phyloP scores from a whole-genome alignment of 2,329 filamentous ascomycete genomes.

The Chrysosporium queenslandicum region DNA sequence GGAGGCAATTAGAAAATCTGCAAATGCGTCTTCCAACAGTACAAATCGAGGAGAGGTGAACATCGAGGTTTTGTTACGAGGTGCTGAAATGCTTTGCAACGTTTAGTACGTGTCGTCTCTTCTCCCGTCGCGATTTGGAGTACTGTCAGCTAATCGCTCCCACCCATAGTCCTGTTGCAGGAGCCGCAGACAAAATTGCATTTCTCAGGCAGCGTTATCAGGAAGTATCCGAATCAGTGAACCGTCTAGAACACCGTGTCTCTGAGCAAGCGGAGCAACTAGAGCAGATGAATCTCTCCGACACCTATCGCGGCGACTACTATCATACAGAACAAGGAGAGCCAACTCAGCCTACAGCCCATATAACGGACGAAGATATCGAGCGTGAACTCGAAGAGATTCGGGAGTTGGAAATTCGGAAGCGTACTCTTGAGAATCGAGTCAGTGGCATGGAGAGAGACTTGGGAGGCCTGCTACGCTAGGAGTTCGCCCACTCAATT shows the following conservation, averaged over 20 bases:
- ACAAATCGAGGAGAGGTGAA: slow-evolving; percentile 61
- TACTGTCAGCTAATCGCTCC: neutral
- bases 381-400: slow-evolving; percentile 46
- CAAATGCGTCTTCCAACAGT: slow-evolving; percentile 44
- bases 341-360: slow-evolving; percentile 19
- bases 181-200: slow-evolving; percentile 65
- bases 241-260: slow-evolving; percentile 71
- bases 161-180: slow-evolving; percentile 55
- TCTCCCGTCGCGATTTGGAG: neutral
- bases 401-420: slow-evolving; percentile 52
- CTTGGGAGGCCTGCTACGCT: slow-evolving; percentile 13
- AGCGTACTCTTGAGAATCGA: slow-evolving; percentile 51
- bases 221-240: slow-evolving; percentile 61
- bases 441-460: slow-evolving; percentile 55
- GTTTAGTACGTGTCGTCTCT: slow-evolving; percentile 57
- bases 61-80: slow-evolving; percentile 70
- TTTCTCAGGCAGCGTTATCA: slow-evolving; percentile 60
- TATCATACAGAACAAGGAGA: slow-evolving; percentile 38
- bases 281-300: slow-evolving; percentile 56
- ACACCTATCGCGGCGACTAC: slow-evolving; percentile 47
- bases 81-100: slow-evolving; percentile 79
- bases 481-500: neutral
- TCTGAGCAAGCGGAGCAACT: slow-evolving; percentile 65
- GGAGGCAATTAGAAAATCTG: slow-evolving; percentile 58
- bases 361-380: slow-evolving; percentile 37